phyloP scores from a whole-genome alignment of 164 flowering plant genomes.

The Kalanchoe fedtschenkoi region DNA sequence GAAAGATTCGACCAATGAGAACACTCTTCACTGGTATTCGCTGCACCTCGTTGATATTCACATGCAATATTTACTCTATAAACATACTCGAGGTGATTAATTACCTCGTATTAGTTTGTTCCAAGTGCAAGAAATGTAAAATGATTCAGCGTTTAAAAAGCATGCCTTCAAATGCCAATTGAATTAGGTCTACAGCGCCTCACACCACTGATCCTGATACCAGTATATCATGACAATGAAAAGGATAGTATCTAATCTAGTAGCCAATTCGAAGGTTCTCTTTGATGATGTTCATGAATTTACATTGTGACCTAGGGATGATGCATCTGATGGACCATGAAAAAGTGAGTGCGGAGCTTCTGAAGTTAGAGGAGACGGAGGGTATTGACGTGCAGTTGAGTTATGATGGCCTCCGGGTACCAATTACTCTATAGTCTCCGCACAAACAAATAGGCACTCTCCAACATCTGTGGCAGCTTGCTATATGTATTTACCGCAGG shows the following conservation, averaged over 20 bases:
- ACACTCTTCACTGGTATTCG: slow-evolving; percentile 78
- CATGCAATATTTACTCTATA: too few relatives aligned
- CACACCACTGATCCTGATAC: too few relatives aligned
- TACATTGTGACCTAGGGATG: slow-evolving; percentile 49
- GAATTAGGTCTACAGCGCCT: too few relatives aligned
- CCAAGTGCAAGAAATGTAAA: too few relatives aligned
- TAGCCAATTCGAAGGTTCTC: neutral
- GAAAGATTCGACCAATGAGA: slow-evolving; percentile 73
- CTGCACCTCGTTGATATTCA: neutral
- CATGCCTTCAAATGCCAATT: too few relatives aligned
- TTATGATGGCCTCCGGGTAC: slow-evolving; percentile 82
- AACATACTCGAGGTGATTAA: too few relatives aligned
- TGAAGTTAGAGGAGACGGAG: slow-evolving; percentile 51
- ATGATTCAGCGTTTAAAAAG: too few relatives aligned
- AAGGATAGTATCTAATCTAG: too few relatives aligned
- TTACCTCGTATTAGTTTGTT: too few relatives aligned
- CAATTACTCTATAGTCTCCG: slow-evolving; percentile 38
- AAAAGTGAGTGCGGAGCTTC: slow-evolving; percentile 50
- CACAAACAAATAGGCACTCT: neutral
- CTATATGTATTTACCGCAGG: neutral
- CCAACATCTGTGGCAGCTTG: neutral
- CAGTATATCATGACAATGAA: too few relatives aligned
- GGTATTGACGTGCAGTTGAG: slow-evolving; percentile 81
- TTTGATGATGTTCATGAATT: neutral
- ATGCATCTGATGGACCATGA: slow-evolving; percentile 99